phyloP scores from a whole-genome alignment of 1,139 yeast genomes.

The Eremothecium cymbalariae region DNA sequence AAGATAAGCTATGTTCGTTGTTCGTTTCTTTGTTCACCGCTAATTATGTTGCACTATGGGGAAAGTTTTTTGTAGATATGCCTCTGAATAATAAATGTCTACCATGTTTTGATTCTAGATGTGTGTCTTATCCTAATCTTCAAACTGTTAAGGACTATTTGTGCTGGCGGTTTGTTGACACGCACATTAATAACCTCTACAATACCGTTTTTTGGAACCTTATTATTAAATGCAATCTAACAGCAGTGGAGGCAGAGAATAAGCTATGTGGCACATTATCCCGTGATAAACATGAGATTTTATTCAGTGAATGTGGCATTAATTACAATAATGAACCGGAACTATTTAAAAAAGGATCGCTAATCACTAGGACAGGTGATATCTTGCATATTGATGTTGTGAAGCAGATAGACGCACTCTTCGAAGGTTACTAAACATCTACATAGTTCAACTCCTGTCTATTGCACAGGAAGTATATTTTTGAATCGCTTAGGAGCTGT shows the following conservation, averaged over 20 bases:
- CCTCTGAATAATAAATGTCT: constrained; percentile 39
- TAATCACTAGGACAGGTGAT: constrained; percentile 50
- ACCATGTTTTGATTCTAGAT: constrained; percentile 89
- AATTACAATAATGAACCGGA: constrained; percentile 89
- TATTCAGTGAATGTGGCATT: constrained; percentile 67
- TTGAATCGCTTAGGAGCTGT: constrained; percentile 5
- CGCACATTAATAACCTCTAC: constrained; percentile 89
- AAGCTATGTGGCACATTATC: constrained; percentile 62
- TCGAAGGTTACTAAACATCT: constrained; percentile 23
- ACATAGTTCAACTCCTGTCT: constrained; percentile 1
- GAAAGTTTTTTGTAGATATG: constrained; percentile 43
- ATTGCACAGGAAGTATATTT: constrained; percentile 2
- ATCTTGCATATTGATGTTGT: constrained; percentile 35
- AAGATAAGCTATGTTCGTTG: constrained; percentile 65
- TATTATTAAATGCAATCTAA: constrained; percentile 59
- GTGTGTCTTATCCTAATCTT: constrained; percentile 71
- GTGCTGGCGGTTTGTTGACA: constrained; percentile 94
- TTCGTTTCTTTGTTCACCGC: constrained; percentile 80
- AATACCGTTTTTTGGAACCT: constrained; percentile 91
- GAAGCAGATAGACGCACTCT: constrained; percentile 32
- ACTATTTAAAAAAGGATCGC: constrained; percentile 79
- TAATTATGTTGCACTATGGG: constrained; percentile 64
- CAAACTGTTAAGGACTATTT: constrained; percentile 67
- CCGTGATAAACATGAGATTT: constrained; percentile 78
- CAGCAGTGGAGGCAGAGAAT: constrained; percentile 73